Evolutionary conservation across 176 grass and related monocot genomes (phyloP).

Genomic region (Musa beccarii): DNA sequence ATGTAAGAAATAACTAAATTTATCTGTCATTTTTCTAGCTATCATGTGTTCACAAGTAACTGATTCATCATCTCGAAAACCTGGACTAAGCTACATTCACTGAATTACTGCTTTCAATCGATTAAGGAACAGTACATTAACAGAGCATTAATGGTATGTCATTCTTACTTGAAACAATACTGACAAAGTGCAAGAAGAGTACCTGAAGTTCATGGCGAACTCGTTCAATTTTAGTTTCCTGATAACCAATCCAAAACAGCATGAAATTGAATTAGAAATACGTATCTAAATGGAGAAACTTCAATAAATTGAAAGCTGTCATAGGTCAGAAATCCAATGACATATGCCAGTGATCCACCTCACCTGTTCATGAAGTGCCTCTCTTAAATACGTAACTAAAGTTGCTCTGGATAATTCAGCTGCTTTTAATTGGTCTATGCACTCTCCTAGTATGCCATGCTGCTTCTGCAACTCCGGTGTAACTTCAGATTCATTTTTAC

Average conservation of each 20-base stretch:
- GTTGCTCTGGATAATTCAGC: conserved; percentile 44
- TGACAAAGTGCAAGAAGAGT: conserved; percentile 10
- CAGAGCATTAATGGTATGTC: background rate
- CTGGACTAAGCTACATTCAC: too few relatives aligned
- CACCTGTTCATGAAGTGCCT: conserved; percentile 78
- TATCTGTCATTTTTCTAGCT: background rate
- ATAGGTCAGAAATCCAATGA: background rate
- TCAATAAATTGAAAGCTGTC: background rate
- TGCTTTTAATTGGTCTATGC: conserved; percentile 58
- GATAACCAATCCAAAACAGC: conserved; percentile 23
- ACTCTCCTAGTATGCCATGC: conserved; percentile 46
- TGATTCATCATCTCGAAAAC: background rate
- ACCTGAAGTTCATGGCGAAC: conserved; percentile 64
- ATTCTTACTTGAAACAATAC: conserved; percentile 16
- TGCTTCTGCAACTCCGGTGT: conserved; percentile 48
- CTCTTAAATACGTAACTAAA: conserved; percentile 56
- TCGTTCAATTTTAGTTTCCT: conserved; percentile 66
- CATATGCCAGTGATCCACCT: conserved; percentile 38
- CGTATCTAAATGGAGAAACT: background rate
- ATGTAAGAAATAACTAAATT: background rate
- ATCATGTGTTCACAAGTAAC: background rate
- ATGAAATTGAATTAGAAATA: conserved; percentile 10
- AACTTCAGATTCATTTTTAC: conserved; percentile 30
- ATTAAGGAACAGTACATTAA: too few relatives aligned
- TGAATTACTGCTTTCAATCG: too few relatives aligned